Evolutionary conservation across 306 rosid genomes (phyloP).

Genomic region (Cicer arietinum): DNA sequence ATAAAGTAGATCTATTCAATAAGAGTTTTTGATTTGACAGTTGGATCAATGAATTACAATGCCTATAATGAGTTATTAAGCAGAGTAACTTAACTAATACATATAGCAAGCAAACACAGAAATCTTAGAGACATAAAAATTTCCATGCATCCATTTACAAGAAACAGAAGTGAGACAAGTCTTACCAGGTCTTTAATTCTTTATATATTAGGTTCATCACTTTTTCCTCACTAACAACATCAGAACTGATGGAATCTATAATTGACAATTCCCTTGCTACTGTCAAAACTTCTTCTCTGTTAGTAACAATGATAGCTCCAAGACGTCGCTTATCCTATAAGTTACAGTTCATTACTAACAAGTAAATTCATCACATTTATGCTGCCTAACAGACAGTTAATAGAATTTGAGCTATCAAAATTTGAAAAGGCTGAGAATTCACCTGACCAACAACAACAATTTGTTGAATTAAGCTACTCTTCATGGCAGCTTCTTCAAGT

Average conservation of each 20-base stretch:
- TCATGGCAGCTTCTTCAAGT: constrained; percentile 93
- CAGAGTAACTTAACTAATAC: background rate
- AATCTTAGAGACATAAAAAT: background rate
- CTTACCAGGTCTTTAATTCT: constrained; percentile 73
- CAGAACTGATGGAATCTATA: constrained; percentile 54
- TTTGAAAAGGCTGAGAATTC: constrained; percentile 14
- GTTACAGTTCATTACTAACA: constrained; percentile 28
- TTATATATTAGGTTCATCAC: constrained; percentile 58
- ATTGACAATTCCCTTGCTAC: constrained; percentile 60
- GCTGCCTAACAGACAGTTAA: background rate
- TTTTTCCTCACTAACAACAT: constrained; percentile 57
- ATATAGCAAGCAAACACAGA: background rate
- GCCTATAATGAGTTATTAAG: too few species aligned
- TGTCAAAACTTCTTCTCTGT: constrained; percentile 74
- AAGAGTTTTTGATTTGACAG: too few species aligned
- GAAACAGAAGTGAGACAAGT: constrained; percentile 24
- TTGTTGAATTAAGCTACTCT: constrained; percentile 79
- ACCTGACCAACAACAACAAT: constrained; percentile 96
- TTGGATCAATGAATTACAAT: too few species aligned
- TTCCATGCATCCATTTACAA: constrained; percentile 1
- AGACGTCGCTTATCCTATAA: constrained; percentile 87
- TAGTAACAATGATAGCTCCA: constrained; percentile 91
- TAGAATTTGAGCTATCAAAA: constrained; percentile 23
- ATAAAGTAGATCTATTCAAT: too few species aligned
- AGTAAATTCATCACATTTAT: constrained; percentile 8